phyloP scores from a whole-genome alignment of 2,329 filamentous ascomycete species.

The Pseudocercospora cruenta region DNA sequence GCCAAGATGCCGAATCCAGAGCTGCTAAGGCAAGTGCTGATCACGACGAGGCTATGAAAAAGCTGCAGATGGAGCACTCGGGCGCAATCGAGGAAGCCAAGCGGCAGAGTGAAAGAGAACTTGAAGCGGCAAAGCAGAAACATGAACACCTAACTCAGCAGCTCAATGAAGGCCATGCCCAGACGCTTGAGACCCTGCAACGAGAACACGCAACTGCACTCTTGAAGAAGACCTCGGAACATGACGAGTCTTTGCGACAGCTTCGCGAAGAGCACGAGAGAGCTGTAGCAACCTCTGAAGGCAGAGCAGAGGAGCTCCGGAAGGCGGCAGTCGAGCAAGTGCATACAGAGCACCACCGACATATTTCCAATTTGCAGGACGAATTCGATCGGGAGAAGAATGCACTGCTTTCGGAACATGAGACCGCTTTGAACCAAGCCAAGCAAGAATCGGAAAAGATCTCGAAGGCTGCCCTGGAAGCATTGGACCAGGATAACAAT shows the following conservation, averaged over 20 bases:
- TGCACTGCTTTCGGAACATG: neutral
- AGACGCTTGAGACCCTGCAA: neutral
- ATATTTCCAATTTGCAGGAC: slow-evolving; percentile 3
- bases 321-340: slow-evolving; percentile 10
- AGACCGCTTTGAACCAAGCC: neutral
- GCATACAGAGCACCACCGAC: neutral
- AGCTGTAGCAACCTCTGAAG: slow-evolving; percentile 20
- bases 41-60: neutral
- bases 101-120: neutral
- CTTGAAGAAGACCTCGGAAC: no score
- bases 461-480: slow-evolving; percentile 5
- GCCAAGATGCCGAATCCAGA: neutral
- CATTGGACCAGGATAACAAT: slow-evolving; percentile 2
- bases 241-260: no score
- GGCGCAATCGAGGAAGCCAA: neutral
- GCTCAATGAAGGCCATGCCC: neutral
- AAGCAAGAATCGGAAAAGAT: neutral
- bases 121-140: neutral
- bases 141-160: neutral
- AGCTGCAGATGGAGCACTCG: neutral
- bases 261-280: slow-evolving; percentile 17
- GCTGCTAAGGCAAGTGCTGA: no score
- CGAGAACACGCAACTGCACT: neutral
- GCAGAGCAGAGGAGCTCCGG: slow-evolving; percentile 16
- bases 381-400: slow-evolving; percentile 10